phyloP scores from a whole-genome alignment of 164 flowering plant species.

The Liquidambar formosana region DNA sequence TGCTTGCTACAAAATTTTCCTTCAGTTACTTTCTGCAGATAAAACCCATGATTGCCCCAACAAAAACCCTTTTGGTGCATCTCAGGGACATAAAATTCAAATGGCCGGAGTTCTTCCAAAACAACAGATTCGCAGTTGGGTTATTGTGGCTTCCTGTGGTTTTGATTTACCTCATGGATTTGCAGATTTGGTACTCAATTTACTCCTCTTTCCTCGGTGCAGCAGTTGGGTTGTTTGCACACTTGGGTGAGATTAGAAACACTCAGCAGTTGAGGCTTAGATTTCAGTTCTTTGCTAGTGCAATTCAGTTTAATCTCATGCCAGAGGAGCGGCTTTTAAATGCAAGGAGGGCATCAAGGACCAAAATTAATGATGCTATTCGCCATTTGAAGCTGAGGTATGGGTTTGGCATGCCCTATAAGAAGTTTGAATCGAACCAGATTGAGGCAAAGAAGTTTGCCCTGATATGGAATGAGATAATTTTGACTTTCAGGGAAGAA shows the following conservation, averaged over 20 bases:
- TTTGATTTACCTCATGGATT: too few species aligned
- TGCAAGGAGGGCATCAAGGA: conserved; percentile 45
- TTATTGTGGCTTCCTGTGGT: conserved; percentile 67
- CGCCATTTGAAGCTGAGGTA: conserved; percentile 61
- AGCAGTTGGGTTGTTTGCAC: conserved; percentile 54
- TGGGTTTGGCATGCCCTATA: conserved; percentile 58
- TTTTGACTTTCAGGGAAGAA: too few species aligned
- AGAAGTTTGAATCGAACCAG: conserved; percentile 70
- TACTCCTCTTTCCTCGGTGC: conserved; percentile 65
- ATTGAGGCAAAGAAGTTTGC: conserved; percentile 72
- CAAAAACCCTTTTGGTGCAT: conserved; percentile 35
- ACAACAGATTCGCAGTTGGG: conserved; percentile 58
- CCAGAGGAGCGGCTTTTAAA: conserved; percentile 69
- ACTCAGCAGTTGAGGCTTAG: too few species aligned
- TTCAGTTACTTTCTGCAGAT: too few species aligned
- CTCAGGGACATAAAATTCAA: conserved; percentile 36
- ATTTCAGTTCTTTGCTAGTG: too few species aligned
- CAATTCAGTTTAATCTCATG: conserved; percentile 77
- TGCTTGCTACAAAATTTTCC: too few species aligned
- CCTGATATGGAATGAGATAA: conserved; percentile 68
- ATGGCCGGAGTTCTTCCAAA: conserved; percentile 54
- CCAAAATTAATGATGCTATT: conserved; percentile 53
- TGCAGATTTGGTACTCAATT: conserved; percentile 67
- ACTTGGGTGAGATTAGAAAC: conserved; percentile 75
- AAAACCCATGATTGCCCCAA: conserved; percentile 57